Evolutionary conservation across 345 rosid genomes (phyloP), one percentile per base, ranked within the genome.

Genomic region (Euphorbia lathyris): DNA sequence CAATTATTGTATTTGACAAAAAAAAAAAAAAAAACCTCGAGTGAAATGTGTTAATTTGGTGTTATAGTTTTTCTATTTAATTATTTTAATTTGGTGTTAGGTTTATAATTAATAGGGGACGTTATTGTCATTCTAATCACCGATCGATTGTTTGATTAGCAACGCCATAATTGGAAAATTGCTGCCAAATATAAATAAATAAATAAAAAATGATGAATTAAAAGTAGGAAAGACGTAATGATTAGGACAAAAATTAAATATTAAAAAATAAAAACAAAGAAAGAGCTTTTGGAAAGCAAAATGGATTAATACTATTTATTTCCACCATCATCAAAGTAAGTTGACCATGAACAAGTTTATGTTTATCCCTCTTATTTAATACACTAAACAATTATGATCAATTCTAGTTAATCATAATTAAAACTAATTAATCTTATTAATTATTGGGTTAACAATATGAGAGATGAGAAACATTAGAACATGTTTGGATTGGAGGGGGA

Each of bases 271-370:
- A 17, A 29, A 43, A 29, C 3, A 48, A 26, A 25, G 0, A 22
- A 7, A 50, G 23, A 32, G 12, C 23, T 47, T 51, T 61, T 51
- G 51, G 4, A 50, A 61, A 36, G 60, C 48, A 70, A 30, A 36
- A 19, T 60, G 22, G 40, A 32, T 60, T 1, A 5, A 25, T 20
- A 55, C 50, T 36, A 13, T 20, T 66, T 56, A 2, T 17, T 55
- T 25, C 26, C 60, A 22, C 52, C 7, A 40, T 40, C 5, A 55
- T 17, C 52, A 47, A 69, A 45, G 73, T 19, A 27, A 14, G 66
- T 69, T 69, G 66, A 69, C 66, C 57, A 47, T 47, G 58, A 0
- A 67, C 25, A 60, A 32, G 62, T 12, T 58, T 26, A 26, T 45
- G 62, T 12, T 58, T 26, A 26, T 45, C 51, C 36, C 12, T 30